Evolutionary conservation across 257 asterid species (phyloP), one percentile per base, ranked within the genome.

Genomic region (Striga asiatica): DNA sequence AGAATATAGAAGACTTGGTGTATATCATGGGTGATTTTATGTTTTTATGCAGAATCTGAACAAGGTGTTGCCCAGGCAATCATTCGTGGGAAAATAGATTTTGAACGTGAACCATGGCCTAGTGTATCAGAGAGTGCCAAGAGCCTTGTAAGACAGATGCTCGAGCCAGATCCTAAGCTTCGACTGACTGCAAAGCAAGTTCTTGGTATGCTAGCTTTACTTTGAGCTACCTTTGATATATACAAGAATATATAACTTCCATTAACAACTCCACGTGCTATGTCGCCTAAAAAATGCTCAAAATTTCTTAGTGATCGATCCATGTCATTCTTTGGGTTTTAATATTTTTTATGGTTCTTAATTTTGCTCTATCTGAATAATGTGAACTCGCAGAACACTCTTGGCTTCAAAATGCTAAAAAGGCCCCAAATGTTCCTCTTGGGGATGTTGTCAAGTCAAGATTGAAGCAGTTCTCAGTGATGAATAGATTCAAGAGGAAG

Each of bases 401-500:
- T 59, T 91, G 98, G 98, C 77, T 91, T 61, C 94, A 73, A 69
- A 84, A 91, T 80, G 98, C 96, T 14, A 91, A 84, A 75, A 91
- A 82, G 82, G 95, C 96, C 66, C 84, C 96, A 12, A 91, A 91
- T 81, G 96, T 84, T 67, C 86, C 93, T 60, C 98, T 91, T 52
- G 98, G 98, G 71, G 98, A 91, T 78, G 92, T 91, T 57, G 98
- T 91, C 61, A 87, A 72, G 73, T 82, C 96, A 42, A 76, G 98
- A 69, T 81, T 91, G 69, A 86, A 87, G 82, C 98, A 89, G 80
- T 86, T 91, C 61, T 86, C 98, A 0, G 52, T 87, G 85, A 91
- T 86, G 98, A 91, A 86, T 71, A 81, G 98, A 78, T 91, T 91
- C 79, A 91, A 91, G 81, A 80, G 96, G 73, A 91, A 86, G 80